Evolutionary conservation across 2,329 filamentous ascomycete genomes (phyloP).

Genomic region (Aureobasidium leucospermi): DNA sequence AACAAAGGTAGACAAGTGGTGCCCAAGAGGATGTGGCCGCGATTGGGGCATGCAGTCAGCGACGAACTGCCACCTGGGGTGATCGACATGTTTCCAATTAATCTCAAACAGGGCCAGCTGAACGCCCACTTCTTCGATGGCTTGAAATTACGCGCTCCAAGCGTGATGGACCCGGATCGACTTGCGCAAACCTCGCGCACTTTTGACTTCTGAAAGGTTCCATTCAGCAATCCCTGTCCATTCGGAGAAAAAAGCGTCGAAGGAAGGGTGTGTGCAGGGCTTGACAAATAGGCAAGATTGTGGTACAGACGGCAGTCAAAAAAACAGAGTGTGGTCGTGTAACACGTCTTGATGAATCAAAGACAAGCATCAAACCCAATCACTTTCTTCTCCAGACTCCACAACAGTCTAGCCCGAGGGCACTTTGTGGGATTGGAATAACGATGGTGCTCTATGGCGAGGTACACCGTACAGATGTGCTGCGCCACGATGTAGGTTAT

Average conservation of each 20-base stretch:
- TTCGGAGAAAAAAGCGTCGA: background rate
- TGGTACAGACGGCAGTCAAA: background rate
- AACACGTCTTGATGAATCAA: background rate
- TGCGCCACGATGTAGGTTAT: constrained; percentile 5
- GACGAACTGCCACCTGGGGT: background rate
- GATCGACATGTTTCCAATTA: constrained; percentile 9
- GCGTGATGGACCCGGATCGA: constrained; percentile 11
- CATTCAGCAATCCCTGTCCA: background rate
- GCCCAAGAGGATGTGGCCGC: background rate
- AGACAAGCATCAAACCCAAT: background rate
- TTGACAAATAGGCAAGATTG: background rate
- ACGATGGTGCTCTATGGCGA: background rate
- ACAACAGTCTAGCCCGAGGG: background rate
- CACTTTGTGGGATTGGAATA: background rate
- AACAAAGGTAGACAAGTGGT: background rate
- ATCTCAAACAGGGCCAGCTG: constrained; percentile 8
- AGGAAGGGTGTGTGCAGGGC: background rate
- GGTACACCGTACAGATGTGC: background rate
- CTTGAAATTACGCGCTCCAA: constrained; percentile 8
- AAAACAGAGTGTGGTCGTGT: background rate
- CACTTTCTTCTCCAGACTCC: background rate
- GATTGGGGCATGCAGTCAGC: background rate
- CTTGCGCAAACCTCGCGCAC: constrained; percentile 11
- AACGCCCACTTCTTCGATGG: background rate
- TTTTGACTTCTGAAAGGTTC: background rate